Conservation (phyloP, 768 basidiomycete genomes). For the Trametes cingulata region DNA sequence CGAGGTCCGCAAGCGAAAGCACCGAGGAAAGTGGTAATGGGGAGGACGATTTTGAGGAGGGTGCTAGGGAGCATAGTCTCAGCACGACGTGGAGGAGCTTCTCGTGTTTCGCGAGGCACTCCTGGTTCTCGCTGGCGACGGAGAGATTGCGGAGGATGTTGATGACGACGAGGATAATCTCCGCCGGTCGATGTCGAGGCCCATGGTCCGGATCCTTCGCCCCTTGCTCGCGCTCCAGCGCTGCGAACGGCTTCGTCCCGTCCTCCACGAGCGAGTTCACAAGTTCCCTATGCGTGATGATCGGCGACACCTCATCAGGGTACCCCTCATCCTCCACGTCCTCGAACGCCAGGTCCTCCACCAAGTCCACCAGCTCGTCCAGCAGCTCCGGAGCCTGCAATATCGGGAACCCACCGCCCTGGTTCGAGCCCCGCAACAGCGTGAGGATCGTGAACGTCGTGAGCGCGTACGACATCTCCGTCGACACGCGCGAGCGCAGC, state of each 20-base stretch:
- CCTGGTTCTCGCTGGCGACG: conserved; percentile 68
- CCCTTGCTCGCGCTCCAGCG: conserved; percentile 50
- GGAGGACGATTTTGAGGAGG: conserved; percentile 26
- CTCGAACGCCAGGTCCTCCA: conserved; percentile 80
- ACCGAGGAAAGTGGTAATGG: conserved; percentile 48
- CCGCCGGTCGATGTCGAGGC: conserved; percentile 66
- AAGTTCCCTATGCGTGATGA: conserved; percentile 68
- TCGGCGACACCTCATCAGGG: conserved; percentile 26
- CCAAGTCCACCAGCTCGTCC: conserved; percentile 82
- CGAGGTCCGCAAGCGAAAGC: conserved; percentile 70
- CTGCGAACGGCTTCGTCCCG: conserved; percentile 60
- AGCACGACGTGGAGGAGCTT: conserved; percentile 67
- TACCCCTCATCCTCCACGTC: conserved; percentile 43
- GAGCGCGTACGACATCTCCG: conserved; percentile 87
- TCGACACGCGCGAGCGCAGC: conserved; percentile 78
- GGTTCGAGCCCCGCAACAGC: conserved; percentile 57
- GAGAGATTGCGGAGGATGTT: conserved; percentile 89
- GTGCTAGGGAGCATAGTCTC: conserved; percentile 60
- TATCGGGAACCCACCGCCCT: conserved; percentile 67
- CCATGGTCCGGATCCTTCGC: conserved; percentile 50
- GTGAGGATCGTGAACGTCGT: conserved; percentile 84
- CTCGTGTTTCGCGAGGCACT: conserved; percentile 63
- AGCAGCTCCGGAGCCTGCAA: conserved; percentile 76
- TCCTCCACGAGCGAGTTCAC: conserved; percentile 58
- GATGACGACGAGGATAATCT: conserved; percentile 64